Conservation (phyloP, 805 yeast species). For the Schizosaccharomyces lindneri region DNA sequence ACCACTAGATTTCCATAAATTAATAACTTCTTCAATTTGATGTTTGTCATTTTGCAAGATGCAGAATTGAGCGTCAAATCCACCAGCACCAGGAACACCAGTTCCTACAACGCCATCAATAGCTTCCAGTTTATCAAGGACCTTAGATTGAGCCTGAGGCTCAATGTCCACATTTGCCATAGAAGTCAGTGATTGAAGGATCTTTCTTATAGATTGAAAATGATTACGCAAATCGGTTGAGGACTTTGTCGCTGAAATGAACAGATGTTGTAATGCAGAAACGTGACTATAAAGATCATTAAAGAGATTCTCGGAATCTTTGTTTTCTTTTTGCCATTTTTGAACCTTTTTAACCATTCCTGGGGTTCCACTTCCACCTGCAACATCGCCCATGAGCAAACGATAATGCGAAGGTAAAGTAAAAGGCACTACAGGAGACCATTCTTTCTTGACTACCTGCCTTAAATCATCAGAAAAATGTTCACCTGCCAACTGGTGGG, state of each 20-base stretch:
- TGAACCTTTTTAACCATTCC: constrained; percentile 56
- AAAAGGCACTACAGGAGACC: constrained; percentile 21
- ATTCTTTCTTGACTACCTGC: constrained; percentile 9
- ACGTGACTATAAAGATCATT: constrained; percentile 33
- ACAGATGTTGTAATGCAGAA: constrained; percentile 21
- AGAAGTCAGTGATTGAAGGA: constrained; percentile 34
- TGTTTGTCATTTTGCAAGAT: constrained; percentile 20
- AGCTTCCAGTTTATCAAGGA: constrained; percentile 32
- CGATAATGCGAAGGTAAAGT: constrained; percentile 42
- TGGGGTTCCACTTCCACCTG: constrained; percentile 86
- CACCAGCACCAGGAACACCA: constrained; percentile 98
- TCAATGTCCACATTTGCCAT: constrained; percentile 69
- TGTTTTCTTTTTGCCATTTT: constrained; percentile 30
- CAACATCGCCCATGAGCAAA: constrained; percentile 77
- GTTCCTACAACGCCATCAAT: constrained; percentile 70
- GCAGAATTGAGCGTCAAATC: constrained; percentile 74
- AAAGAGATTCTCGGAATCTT: constrained; percentile 27
- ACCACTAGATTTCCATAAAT: neutral
- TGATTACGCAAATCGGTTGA: constrained; percentile 1
- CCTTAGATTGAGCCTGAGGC: constrained; percentile 47
- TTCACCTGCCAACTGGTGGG: constrained; percentile 12
- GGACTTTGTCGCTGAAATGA: constrained; percentile 3
- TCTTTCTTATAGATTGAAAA: constrained; percentile 23
- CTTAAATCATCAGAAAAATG: constrained; percentile 6
- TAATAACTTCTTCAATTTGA: neutral